Evolutionary conservation across 352 stramenopile genomes (phyloP).

Genomic region (Peronospora tabacina): DNA sequence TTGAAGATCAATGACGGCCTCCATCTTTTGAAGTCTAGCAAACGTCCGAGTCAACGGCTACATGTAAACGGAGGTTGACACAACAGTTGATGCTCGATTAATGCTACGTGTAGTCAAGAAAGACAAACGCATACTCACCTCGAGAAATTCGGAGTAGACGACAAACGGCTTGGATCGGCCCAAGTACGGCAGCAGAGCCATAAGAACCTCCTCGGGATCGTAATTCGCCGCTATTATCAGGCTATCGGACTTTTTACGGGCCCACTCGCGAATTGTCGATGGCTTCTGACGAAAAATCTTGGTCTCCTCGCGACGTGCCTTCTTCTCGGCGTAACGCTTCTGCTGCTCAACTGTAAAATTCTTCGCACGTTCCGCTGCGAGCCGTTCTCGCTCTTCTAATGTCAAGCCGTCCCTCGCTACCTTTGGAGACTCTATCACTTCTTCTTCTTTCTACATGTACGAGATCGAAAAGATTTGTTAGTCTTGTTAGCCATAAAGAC

Average conservation of each 20-base stretch:
- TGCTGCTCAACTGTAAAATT: conserved; percentile 75
- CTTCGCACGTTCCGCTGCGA: conserved; percentile 75
- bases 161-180: conserved; percentile 90
- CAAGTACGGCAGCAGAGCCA: conserved; percentile 88
- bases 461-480: not conserved
- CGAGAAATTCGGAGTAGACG: conserved; percentile 92
- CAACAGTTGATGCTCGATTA: conserved; percentile 2
- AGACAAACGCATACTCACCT: conserved; percentile 25
- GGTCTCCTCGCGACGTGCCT: conserved; percentile 47
- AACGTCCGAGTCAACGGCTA: conserved; percentile 90
- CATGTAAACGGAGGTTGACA: not conserved
- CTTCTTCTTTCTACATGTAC: conserved; percentile 35
- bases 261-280: conserved; percentile 58
- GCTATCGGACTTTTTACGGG: conserved; percentile 64
- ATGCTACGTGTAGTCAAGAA: not conserved
- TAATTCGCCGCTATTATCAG: conserved; percentile 89
- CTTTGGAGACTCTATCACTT: conserved; percentile 37
- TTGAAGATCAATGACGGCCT: conserved; percentile 89
- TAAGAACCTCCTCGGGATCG: conserved; percentile 80
- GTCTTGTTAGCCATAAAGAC: not conserved
- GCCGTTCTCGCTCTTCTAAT: conserved; percentile 46
- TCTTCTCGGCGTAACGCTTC: conserved; percentile 73
- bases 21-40: conserved; percentile 81
- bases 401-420: conserved; percentile 50
- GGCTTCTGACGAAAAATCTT: conserved; percentile 77